These are phyloP conservation scores for Bipolaris bicolor DNA, from an alignment of 2,329 filamentous ascomycete genomes.

Conservation along the genomic window DNA sequence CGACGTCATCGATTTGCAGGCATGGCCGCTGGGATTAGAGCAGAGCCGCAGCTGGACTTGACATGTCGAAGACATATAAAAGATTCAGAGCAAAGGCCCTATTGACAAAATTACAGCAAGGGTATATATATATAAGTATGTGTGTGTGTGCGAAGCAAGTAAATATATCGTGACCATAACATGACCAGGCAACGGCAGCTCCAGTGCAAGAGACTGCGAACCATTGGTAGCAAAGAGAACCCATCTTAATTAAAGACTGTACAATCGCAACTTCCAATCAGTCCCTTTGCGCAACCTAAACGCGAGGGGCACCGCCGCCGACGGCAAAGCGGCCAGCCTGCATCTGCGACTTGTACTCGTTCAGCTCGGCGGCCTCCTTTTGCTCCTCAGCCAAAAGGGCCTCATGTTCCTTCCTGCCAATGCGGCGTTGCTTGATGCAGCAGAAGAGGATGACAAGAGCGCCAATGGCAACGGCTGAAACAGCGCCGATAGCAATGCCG, in stretches of 20 bases:
- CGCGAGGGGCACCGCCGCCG: conserved; percentile 20
- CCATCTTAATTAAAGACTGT: conserved; percentile 13
- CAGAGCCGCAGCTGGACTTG: conserved; percentile 1
- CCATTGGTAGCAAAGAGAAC: conserved; percentile 4
- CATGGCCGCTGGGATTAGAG: not conserved
- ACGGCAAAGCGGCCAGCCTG: conserved; percentile 31
- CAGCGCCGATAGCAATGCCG: conserved; percentile 42
- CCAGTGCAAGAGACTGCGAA: conserved; percentile 8
- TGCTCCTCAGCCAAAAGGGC: conserved; percentile 41
- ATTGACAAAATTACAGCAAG: conserved; percentile 13
- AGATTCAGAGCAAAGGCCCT: conserved; percentile 8
- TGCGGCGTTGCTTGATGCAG: conserved; percentile 50
- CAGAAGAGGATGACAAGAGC: conserved; percentile 41
- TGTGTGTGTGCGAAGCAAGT: not conserved
- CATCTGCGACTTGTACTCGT: conserved; percentile 42
- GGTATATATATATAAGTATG: conserved; percentile 16
- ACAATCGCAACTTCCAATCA: not conserved
- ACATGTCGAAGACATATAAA: not conserved
- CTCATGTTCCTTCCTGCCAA: conserved; percentile 42
- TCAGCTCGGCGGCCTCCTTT: conserved; percentile 48
- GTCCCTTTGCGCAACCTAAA: conserved; percentile 9
- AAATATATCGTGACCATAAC: conserved; percentile 17
- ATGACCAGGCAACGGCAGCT: conserved; percentile 10
- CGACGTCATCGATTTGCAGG: conserved; percentile 1
- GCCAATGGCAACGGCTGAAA: conserved; percentile 37